Base-by-base conservation (phyloP, 2,329 filamentous ascomycete genomes). In the Annulohypoxylon truncatum region DNA sequence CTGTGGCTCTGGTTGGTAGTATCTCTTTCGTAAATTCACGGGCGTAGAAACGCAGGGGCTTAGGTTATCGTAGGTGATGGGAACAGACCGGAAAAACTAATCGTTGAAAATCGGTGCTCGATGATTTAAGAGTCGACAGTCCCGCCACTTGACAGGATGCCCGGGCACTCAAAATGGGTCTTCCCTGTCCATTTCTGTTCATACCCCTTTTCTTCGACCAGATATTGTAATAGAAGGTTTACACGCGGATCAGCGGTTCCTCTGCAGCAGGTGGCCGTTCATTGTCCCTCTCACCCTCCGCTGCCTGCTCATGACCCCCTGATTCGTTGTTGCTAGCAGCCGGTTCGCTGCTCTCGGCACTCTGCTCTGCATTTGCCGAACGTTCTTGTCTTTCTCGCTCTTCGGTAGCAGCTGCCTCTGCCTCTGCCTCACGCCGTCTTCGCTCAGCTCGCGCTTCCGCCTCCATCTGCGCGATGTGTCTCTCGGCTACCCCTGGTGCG, bases 401-500 rank as follows among this genome's bases (percentile, higher is more conserved):
- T 24, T 62, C 48, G n/a, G 79, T 74, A 42, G 78, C 78, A 10
- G 78, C 78, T 0, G 77, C 79, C 4, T 77, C 79, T 26, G 78
- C 80, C 38, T 79, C 82, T 1, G 79, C 80, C 62, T 85, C 81
- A 69, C 78, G 78, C 24, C 82, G 78, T 65, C 81, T 77, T 40
- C 79, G 74, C 69, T 84, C 84, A 33, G 71, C 80, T 52, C 82
- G 79, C 38, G 82, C 83, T 59, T 85, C 82, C 3, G 83, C 84
- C 70, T 88, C 85, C 2, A 88, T 75, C 46, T 85, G 82, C 22
- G 84, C 85, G 65, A 91, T 90, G 66, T 91, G 89, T 51, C 87
- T 80, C 77, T 91, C 89, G 0, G 88, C 88, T 22, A 91, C 83
- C 8, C 89, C 89, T 0, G 89, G 89, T 1, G 88, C 87, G 65